phyloP scores from a whole-genome alignment of 1,284 basidiomycete species.

The Neonothopanus nambi region DNA sequence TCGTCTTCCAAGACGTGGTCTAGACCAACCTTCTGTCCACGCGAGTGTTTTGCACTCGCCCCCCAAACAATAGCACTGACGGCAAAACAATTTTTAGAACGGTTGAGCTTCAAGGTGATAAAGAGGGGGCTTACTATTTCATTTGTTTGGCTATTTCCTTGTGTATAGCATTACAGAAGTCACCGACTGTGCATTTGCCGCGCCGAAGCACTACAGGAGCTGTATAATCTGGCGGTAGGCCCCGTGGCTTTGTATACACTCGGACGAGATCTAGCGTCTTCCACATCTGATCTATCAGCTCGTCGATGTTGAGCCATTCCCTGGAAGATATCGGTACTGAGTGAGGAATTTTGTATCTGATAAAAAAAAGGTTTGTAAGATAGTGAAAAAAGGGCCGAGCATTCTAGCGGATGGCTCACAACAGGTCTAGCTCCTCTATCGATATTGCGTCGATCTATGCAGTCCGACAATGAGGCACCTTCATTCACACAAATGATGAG shows the following conservation, averaged over 20 bases:
- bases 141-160: slow-evolving; percentile 93
- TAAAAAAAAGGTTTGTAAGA: neutral
- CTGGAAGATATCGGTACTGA: slow-evolving; percentile 93
- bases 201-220: slow-evolving; percentile 78
- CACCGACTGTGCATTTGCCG: slow-evolving; percentile 80
- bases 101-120: neutral
- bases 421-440: slow-evolving; percentile 96
- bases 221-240: slow-evolving; percentile 87
- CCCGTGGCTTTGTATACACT: slow-evolving; percentile 95
- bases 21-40: slow-evolving; percentile 95
- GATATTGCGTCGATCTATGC: slow-evolving; percentile 94
- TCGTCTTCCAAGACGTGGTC: slow-evolving; percentile 90
- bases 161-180: slow-evolving; percentile 90
- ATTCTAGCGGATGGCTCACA: slow-evolving; percentile 50
- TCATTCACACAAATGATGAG: slow-evolving; percentile 3
- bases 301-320: slow-evolving; percentile 97
- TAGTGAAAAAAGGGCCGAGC: neutral
- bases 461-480: slow-evolving; percentile 16
- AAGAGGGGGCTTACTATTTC: slow-evolving; percentile 67
- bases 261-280: slow-evolving; percentile 85
- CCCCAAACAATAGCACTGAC: slow-evolving; percentile 91
- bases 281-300: slow-evolving; percentile 93
- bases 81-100: neutral
- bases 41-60: slow-evolving; percentile 90
- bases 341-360: slow-evolving; percentile 87